Base-by-base conservation (phyloP, 208 protist genomes). In the Leptomonas seymouri region DNA sequence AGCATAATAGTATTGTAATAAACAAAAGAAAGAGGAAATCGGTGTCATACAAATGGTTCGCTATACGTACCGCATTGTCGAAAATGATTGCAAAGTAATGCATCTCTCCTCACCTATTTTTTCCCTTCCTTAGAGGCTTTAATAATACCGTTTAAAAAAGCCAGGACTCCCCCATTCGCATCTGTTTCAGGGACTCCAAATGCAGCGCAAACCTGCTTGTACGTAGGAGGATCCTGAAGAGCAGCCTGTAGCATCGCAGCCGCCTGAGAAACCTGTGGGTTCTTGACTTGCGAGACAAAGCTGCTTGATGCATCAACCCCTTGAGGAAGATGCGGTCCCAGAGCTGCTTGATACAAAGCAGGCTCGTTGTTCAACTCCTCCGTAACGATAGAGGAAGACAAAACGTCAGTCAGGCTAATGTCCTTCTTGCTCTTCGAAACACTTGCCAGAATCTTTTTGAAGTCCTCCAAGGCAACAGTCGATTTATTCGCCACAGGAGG, bases 241-340 rank as follows among this genome's bases (percentile, higher is more conserved):
- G 72, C 78, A 36, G 50, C 62, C 30, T 84, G 74, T 12, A 96
- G 65, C 54, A 64, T 57, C 5, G 66, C 59, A 3, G 78, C 82
- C 14, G 86, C 76, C 18, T 78, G 56, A 0, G 58, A 78, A 41
- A 93, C 80, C 42, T 93, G 88, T 25, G 86, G 80, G 61, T 88
- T 90, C 51, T 85, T 81, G 1, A 96, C 76, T 42, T 94, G 76
- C 31, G 76, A 76, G 12, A 92, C 48, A 50, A 96, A 63, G 41
- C 86, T 77, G 9, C 64, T 58, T 18, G 73, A 68, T 18, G 76
- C 45, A 53, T 76, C 71, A 3, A 64, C 63, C 15, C 73, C 78
- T 53, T 68, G 67, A 5, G 88, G 85, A 25, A 93, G 64, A 46
- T 82, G 68, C 2, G 58, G 65, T 27, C 73, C 53, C 6, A 96